Base-by-base conservation (phyloP, 305 asterid species). In the Fraxinus albicans region DNA sequence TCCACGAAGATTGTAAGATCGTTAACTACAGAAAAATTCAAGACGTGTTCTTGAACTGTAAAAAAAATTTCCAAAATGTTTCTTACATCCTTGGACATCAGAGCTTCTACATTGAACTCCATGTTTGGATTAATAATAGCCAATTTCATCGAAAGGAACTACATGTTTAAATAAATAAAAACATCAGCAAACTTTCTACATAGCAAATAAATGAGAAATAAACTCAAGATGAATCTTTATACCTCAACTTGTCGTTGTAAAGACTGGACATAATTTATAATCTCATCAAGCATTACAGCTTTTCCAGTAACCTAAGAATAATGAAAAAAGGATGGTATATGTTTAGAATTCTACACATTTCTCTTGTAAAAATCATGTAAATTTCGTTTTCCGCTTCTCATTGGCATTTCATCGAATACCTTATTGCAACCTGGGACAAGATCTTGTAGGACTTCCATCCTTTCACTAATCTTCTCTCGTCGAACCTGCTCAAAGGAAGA, bases 261-360 rank as follows among this genome's bases (percentile, higher is more conserved):
- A 44, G 99, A 95, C 88, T 95, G 99, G 55, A 95, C 99, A 72
- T 95, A 95, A 78, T 95, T 95, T 77, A 95, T 95, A 81, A 95
- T 95, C 90, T 95, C 99, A 92, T 95, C 99, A 77, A 95, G 95
- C 99, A 95, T 95, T 31, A 95, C 97, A 79, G 99, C 99, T 90
- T 95, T 95, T 42, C 99, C 99, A 72, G 98, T 94, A 42, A 94
- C 96, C 74, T 67, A 67, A 25, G 6, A 58, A 58, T 6, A n/a
- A n/a, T 42, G 74, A 25, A 89, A 65, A 84, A 67, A 27, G 17
- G 29, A 27, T 7, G 34, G 17, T 10, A 27, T 9, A 27, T 10
- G 17, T 50, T 50, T 17, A 13, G 60, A 1, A 3, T 13, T 50
- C 19, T 15, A 2, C 19, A 13, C 21, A 50, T 13, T 50, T 15